These are phyloP conservation scores for Coriolopsis trogii DNA, from an alignment of 1,284 basidiomycete species.

Conservation along the genomic window DNA sequence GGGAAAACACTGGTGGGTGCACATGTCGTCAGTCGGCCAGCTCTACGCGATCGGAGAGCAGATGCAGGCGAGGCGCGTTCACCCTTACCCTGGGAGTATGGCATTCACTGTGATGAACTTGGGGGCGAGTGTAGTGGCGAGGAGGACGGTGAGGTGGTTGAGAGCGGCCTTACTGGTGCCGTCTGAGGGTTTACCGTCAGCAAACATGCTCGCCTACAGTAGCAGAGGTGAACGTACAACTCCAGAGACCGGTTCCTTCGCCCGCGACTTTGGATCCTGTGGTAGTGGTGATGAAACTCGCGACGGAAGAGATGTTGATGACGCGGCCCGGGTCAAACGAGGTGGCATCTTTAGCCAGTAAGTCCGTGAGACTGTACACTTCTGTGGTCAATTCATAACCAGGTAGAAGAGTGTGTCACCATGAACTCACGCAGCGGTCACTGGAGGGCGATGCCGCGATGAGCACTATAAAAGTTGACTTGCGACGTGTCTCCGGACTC, in stretches of 20 bases:
- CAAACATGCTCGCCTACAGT: neutral
- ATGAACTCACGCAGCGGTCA: slow-evolving; percentile 64
- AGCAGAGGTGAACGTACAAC: slow-evolving; percentile 55
- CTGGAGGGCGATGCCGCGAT: slow-evolving; percentile 35
- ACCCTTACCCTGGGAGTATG: slow-evolving; percentile 76
- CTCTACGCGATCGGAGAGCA: neutral
- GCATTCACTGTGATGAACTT: slow-evolving; percentile 82
- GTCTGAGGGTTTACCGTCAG: slow-evolving; percentile 45
- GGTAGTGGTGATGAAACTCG: slow-evolving; percentile 58
- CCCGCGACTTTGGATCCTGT: slow-evolving; percentile 55
- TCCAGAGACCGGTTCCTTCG: slow-evolving; percentile 75
- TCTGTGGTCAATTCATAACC: slow-evolving; percentile 15
- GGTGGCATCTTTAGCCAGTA: slow-evolving; percentile 69
- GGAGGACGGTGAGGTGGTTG: slow-evolving; percentile 78
- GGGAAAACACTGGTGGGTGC: slow-evolving; percentile 67
- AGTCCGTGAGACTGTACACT: slow-evolving; percentile 53
- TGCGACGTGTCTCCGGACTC: slow-evolving; percentile 27
- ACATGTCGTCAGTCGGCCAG: neutral
- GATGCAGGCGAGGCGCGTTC: too few species aligned
- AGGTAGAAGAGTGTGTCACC: neutral
- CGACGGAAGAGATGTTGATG: slow-evolving; percentile 81
- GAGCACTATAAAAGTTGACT: neutral
- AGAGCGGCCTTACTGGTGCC: slow-evolving; percentile 82
- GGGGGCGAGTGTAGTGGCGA: slow-evolving; percentile 71
- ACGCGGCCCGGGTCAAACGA: slow-evolving; percentile 73